Base-by-base conservation (phyloP, 177 flowering plant genomes). In the Telopea speciosissima region DNA sequence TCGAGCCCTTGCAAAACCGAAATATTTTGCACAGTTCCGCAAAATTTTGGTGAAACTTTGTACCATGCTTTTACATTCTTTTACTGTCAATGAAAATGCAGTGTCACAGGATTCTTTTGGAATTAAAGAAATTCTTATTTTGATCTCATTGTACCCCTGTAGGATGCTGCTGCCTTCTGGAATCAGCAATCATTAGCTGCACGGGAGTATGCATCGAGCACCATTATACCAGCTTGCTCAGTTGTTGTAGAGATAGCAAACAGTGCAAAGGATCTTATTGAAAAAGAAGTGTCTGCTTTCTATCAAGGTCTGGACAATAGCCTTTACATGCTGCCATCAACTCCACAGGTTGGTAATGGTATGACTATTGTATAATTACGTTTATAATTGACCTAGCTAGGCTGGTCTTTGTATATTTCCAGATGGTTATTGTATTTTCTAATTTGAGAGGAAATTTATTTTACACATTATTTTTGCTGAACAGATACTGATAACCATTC, bases 241-340 rank as follows among this genome's bases (percentile, higher is more conserved):
- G 80, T 83, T 75, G 90, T 91, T 68, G 73, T 78, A n/a, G 92
- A 92, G 52, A 81, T 89, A 69, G 87, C 97, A 44, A 89, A 81
- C 62, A 78, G 52, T 77, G 87, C 97, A 52, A 90, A 86, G 81
- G 99, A 93, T 84, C 82, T 93, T 60, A 86, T 92, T 71, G 96
- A 92, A 62, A 85, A 84, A 70, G 99, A 96, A 84, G 89, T 96
- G 40, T 85, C 90, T 70, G 93, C 97, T 28, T 93, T 89, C 78
- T 85, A 79, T 70, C 83, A 76, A 71, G 86, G 90, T 81, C 99
- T 97, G 73, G 98, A 91, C 78, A 91, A 91, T 76, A 91, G 86
- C 76, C 89, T 91, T 66, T 90, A 90, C 87, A 93, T 93, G 98
- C 87, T 96, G 76, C 99, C 99, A 65, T 81, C 97, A 72, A 90